Evolutionary conservation across 768 basidiomycete genomes (phyloP), one percentile per base, ranked within the genome.

Genomic region (Boletus coccyginus): DNA sequence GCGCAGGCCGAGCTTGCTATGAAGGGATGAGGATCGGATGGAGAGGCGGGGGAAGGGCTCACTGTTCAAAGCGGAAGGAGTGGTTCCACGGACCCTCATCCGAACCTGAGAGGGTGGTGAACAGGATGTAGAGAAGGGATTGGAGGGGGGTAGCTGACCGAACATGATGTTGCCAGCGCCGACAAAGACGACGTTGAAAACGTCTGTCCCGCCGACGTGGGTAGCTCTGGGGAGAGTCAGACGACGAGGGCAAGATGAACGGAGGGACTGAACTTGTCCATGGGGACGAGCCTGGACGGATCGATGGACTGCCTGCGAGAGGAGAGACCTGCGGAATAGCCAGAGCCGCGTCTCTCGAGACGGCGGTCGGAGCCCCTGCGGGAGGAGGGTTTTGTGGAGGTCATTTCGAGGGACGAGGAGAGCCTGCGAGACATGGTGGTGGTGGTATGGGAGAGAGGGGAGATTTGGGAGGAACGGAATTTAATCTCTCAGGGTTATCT

Each of bases 91-190:
- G 92, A 42, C 92, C 92, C 68, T 93, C 91, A 42, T 86, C 84
- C 48, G 90, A 92, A 56, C 91, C 91, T 92, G 70, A 27, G 43
- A 17, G 24, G 16, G 38, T 36, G 14, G 52, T 68, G 42, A 58
- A 57, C 21, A 36, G 17, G 52, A 31, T 36, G 55, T 41, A 43
- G 47, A 33, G 19, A 33, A 19, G 32, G 43, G n/a, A 14, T 13
- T 27, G 33, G 29, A 55, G 52, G 36, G 42, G 50, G 39, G n/a
- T 32, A 36, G 56, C 75, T 53, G 51, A 85, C 94, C 95, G 69
- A 98, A 98, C 94, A 97, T 97, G 76, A 98, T 95, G 75, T 97
- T 96, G 16, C 94, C 95, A 29, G 95, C 95, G 49, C 95, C 95
- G 63, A 98, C 79, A 73, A 96, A 94, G 70, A 96, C 85, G 52